Evolutionary conservation across 2,329 filamentous ascomycete genomes (phyloP).

Genomic region (Diaporthe aspalathi): DNA sequence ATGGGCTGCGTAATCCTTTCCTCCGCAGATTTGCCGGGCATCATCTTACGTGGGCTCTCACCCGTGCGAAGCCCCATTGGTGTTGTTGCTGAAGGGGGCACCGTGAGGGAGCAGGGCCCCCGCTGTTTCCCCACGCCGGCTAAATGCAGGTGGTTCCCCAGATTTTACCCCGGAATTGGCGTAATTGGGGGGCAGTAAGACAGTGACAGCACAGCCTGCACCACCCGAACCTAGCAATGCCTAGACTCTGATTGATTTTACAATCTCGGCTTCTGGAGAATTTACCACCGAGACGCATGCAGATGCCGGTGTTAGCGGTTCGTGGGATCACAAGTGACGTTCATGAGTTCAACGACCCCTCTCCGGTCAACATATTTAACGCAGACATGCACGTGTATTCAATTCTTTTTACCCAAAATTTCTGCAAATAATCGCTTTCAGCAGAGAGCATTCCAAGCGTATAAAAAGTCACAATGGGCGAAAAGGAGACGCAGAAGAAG

Average conservation of each 20-base stretch:
- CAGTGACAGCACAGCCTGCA: slow-evolving; percentile 14
- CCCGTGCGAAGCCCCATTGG: background rate
- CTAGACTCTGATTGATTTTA: slow-evolving; percentile 18
- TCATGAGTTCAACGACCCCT: slow-evolving; percentile 13
- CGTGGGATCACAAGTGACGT: slow-evolving; percentile 3
- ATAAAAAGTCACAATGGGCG: background rate
- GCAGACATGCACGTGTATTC: background rate
- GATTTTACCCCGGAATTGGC: slow-evolving; percentile 28
- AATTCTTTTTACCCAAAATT: background rate
- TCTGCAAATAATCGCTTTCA: background rate
- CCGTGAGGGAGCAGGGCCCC: background rate
- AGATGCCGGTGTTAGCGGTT: background rate
- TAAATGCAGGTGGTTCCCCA: slow-evolving; percentile 1
- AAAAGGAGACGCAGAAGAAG: slow-evolving; percentile 46
- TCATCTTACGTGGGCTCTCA: background rate
- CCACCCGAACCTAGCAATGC: background rate
- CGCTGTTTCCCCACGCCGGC: slow-evolving; percentile 3
- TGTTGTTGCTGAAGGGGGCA: background rate
- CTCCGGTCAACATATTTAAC: background rate
- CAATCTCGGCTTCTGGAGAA: slow-evolving; percentile 16
- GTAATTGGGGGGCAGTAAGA: background rate
- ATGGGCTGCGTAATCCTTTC: background rate
- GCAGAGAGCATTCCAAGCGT: background rate
- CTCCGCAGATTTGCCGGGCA: slow-evolving; percentile 16
- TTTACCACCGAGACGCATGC: slow-evolving; percentile 5